Base-by-base conservation (phyloP, 2,329 filamentous ascomycete species). In the Paracorniculantispora psalliotae region DNA sequence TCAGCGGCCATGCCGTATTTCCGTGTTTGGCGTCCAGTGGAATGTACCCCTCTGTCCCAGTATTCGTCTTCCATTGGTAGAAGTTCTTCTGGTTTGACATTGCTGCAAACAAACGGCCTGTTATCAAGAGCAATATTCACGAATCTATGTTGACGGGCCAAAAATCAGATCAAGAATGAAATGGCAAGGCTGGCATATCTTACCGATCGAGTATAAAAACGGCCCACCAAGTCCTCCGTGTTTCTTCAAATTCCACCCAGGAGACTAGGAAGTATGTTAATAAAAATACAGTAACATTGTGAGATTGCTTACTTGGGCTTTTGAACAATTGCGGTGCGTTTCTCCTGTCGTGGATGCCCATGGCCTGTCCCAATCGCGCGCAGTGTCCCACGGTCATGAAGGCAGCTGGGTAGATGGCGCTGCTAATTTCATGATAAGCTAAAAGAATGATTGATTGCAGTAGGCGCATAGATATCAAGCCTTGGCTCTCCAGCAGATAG, bases 341-440 rank as follows among this genome's bases (percentile, higher is more conserved):
- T 13, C 46, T 55, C 2, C 57, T 53, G 26, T 60, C 47, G 15
- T 65, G 59, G 2, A 64, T 37, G 7, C 63, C 63, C 53, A 63
- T 63, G n/a, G 66, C 26, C 5, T 61, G 47, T 2, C 58, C 61
- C 1, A 66, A 60, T 23, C 65, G 41, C 2, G 65, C 64, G 2
- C 65, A 64, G 10, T 58, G 61, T 12, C 62, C 59, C 6, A 65
- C 39, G n/a, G 63, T 64, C 2, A 64, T 41, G 44, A 62, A 65
- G 12, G 64, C 63, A 21, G 61, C 63, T 19, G 64, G 64, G 53
- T 63, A 62, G 15, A 65, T 63, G 0, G 59, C 59, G 25, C 64
- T 62, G 1, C 52, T 55, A 19, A 61, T 13, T 26, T 66, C 64
- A 39, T 61, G 63, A 8, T 61, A 25, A 1, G 61, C 50, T 3